phyloP scores from a whole-genome alignment of 257 asterid genomes.

The Solanum dulcamara region DNA sequence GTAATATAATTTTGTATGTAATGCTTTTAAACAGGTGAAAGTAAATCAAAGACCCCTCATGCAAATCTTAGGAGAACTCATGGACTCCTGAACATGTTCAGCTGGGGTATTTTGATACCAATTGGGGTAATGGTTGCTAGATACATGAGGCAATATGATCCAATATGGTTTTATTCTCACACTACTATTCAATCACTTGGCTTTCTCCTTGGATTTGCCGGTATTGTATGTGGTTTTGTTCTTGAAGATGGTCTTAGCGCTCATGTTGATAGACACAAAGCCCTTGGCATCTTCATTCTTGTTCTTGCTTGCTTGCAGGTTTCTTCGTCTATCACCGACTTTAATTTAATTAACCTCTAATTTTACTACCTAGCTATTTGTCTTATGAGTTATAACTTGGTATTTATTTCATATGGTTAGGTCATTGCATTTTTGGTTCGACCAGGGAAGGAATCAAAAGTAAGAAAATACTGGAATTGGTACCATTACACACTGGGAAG shows the following conservation, averaged over 20 bases:
- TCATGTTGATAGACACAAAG: slow-evolving; percentile 51
- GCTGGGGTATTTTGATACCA: slow-evolving; percentile 75
- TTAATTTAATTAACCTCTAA: no score
- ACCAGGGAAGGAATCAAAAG: slow-evolving; percentile 59
- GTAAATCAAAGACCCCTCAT: slow-evolving; percentile 19
- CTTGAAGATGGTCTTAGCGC: slow-evolving; percentile 37
- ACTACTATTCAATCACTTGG: slow-evolving; percentile 39
- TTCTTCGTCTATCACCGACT: neutral
- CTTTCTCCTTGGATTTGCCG: slow-evolving; percentile 51
- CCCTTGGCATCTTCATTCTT: slow-evolving; percentile 56
- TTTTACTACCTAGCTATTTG: neutral
- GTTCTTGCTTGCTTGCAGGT: slow-evolving; percentile 81
- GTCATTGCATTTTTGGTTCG: slow-evolving; percentile 59
- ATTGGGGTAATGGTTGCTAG: slow-evolving; percentile 78
- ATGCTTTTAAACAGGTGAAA: slow-evolving; percentile 39
- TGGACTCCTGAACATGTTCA: slow-evolving; percentile 67
- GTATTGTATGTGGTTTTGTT: slow-evolving; percentile 55
- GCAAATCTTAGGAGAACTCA: slow-evolving; percentile 44
- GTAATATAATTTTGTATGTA: no score
- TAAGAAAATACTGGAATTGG: slow-evolving; percentile 86
- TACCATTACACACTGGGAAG: slow-evolving; percentile 64
- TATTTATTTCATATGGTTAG: slow-evolving; percentile 16
- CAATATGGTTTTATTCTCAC: slow-evolving; percentile 78
- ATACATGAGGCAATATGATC: slow-evolving; percentile 62
- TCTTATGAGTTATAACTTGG: neutral